Percentiles rank a stretch among this genome's conserved stretches.
Evolutionary conservation across 495 filamentous ascomycete genomes (phyloP).

Genomic region (Neurospora africana): DNA sequence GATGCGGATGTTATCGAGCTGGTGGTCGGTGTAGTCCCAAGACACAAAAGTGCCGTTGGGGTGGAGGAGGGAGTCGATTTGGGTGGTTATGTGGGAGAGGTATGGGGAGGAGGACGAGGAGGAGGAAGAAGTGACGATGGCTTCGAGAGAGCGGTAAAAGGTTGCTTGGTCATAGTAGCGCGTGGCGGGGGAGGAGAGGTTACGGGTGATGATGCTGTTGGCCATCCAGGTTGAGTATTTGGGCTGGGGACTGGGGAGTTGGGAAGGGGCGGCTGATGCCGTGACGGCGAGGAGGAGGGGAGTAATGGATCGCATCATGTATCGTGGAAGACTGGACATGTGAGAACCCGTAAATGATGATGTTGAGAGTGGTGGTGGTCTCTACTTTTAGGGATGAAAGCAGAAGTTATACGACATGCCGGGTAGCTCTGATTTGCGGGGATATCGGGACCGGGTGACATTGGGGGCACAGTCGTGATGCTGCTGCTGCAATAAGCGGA

Average conservation of each 20-base stretch:
- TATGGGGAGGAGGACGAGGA: background rate
- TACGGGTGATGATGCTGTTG: conserved; percentile 37
- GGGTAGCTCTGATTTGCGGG: background rate
- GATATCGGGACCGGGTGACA: background rate
- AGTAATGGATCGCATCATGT: background rate
- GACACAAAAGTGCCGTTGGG: conserved; percentile 27
- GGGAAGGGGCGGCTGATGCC: background rate
- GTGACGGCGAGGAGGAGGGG: background rate
- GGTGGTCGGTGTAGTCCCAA: conserved; percentile 33
- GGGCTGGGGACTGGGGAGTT: background rate
- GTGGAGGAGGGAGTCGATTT: conserved; percentile 29
- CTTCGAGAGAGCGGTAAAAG: conserved; percentile 28
- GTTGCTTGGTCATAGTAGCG: conserved; percentile 29
- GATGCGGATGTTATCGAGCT: conserved; percentile 40
- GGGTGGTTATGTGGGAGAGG: conserved; percentile 13
- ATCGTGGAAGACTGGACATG: background rate
- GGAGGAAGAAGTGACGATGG: conserved; percentile 9
- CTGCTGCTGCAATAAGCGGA: background rate
- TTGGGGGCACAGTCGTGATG: background rate
- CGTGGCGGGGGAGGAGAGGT: conserved; percentile 21
- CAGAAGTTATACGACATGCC: no score
- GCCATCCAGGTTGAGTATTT: conserved; percentile 34
- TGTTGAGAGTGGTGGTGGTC: no score
- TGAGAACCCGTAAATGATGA: no score
- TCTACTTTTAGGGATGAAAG: no score